Evolutionary conservation across 441 rosid species (phyloP).

Genomic region (Populus trichocarpa): DNA sequence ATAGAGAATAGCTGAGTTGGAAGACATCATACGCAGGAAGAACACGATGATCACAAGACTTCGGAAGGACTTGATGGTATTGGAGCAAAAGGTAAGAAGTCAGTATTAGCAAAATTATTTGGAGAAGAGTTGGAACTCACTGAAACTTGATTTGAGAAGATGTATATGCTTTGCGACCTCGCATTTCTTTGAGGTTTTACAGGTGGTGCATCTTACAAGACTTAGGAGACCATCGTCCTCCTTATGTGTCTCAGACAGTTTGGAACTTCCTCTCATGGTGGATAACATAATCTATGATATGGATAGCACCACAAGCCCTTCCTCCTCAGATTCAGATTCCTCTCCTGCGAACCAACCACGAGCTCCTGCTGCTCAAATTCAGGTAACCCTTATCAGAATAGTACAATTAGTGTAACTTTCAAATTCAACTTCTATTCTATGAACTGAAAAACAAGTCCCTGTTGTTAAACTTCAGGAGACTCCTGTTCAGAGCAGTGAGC

Average conservation of each 20-base stretch:
- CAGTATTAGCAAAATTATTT: not conserved
- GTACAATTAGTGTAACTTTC: not conserved
- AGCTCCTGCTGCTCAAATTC: conserved; percentile 19
- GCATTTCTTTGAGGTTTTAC: conserved; percentile 8
- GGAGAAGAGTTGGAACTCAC: not conserved
- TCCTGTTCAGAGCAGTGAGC: conserved; percentile 18
- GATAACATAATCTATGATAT: conserved; percentile 76
- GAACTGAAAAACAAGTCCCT: not conserved
- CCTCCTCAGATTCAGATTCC: conserved; percentile 81
- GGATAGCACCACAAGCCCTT: conserved; percentile 75
- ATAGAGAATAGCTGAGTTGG: conserved; percentile 79
- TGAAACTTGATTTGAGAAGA: not conserved
- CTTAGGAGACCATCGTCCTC: conserved; percentile 44
- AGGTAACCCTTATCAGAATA: conserved; percentile 20
- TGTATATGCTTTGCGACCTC: not conserved
- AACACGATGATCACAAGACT: conserved; percentile 62
- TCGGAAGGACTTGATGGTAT: conserved; percentile 59
- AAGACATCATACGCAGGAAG: conserved; percentile 71
- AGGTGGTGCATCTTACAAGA: conserved; percentile 76
- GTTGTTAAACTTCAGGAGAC: conserved; percentile 15
- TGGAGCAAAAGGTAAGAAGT: conserved; percentile 75
- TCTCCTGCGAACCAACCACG: conserved; percentile 34
- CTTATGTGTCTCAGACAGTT: conserved; percentile 25
- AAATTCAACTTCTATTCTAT: not conserved
- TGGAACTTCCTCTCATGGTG: conserved; percentile 48